Evolutionary conservation across 805 yeast genomes (phyloP), one percentile per base, ranked within the genome.

Genomic region (Candida krabiensis): DNA sequence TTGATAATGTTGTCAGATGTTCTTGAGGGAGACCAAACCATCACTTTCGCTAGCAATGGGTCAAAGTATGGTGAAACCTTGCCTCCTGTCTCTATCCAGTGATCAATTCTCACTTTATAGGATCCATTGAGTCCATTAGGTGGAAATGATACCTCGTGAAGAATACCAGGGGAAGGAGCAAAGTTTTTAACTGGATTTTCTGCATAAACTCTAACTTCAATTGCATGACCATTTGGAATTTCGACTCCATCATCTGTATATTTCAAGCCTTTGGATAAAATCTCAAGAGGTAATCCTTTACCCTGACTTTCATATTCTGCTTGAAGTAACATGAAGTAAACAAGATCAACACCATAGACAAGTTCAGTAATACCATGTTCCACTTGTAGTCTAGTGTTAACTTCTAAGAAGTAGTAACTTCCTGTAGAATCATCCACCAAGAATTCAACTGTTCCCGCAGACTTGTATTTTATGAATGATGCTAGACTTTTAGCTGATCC

Each of bases 361-460:
- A 81, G 72, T 67, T 91, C 99, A 22, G 99, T 91, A 53, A 93
- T 83, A 23, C 98, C 98, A 63, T 91, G 99, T 68, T 91, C 99
- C 37, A 91, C 99, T 65, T 91, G 99, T 50, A 91, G 75, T 60
- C 99, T 81, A 11, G 99, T 95, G 61, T 91, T 91, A 48, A 91
- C 97, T 63, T 91, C 99, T 57, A 91, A 71, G 67, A 91, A 91
- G 69, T 90, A 91, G 60, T 88, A 93, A 56, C 83, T 91, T 56
- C 90, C 91, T 48, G 95, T 71, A 37, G 63, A 70, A 55, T 83
- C 83, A 59, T 93, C 98, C 56, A 86, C 91, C 54, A 91, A 87
- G 60, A 81, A 91, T 66, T 91, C 99, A 50, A 93, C 96, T 4
- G 99, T 91, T 62, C 98, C 99, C 25, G 98, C 98, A 64, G 96